Percentiles rank a stretch among this genome's conserved stretches.
Evolutionary conservation across 495 filamentous ascomycete genomes (phyloP).

Genomic region (Chlorociboria aeruginascens): DNA sequence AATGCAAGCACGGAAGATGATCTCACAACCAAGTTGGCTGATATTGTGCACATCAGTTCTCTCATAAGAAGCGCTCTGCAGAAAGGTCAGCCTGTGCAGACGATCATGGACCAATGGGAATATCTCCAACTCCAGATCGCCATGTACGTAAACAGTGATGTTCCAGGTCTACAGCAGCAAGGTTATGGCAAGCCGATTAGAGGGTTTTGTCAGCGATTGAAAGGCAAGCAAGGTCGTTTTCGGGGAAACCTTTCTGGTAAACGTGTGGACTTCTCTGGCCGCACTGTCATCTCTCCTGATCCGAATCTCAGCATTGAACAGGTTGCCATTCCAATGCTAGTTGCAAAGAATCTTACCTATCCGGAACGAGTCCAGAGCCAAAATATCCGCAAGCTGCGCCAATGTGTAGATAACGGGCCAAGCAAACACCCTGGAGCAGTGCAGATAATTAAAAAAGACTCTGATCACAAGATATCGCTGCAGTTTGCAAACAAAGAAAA

Average conservation of each 20-base stretch:
- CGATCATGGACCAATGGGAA: conserved; percentile 98
- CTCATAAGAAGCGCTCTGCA: conserved; percentile 66
- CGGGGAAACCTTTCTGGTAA: conserved; percentile 94
- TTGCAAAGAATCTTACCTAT: conserved; percentile 91
- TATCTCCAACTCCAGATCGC: conserved; percentile 89
- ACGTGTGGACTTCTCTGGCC: conserved; percentile 95
- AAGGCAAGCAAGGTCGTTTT: conserved; percentile 96
- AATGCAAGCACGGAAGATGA: conserved; percentile 90
- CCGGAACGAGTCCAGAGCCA: conserved; percentile 73
- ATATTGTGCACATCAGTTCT: conserved; percentile 83
- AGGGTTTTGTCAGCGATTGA: conserved; percentile 87
- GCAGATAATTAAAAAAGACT: conserved; percentile 60
- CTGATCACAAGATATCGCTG: conserved; percentile 56
- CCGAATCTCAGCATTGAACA: conserved; percentile 89
- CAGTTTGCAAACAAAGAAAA: conserved; percentile 58
- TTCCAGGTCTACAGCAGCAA: conserved; percentile 72
- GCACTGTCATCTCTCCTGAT: conserved; percentile 95
- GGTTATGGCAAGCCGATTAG: conserved; percentile 71
- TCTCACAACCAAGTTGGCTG: conserved; percentile 83
- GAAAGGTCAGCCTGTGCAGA: conserved; percentile 71
- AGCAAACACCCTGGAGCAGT: conserved; percentile 81
- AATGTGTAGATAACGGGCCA: conserved; percentile 58
- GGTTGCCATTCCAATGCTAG: conserved; percentile 79
- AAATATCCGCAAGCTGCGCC: conserved; percentile 71
- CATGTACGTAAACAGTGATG: conserved; percentile 94